phyloP scores from a whole-genome alignment of 768 basidiomycete genomes.

The Mycena olivaceomarginata region DNA sequence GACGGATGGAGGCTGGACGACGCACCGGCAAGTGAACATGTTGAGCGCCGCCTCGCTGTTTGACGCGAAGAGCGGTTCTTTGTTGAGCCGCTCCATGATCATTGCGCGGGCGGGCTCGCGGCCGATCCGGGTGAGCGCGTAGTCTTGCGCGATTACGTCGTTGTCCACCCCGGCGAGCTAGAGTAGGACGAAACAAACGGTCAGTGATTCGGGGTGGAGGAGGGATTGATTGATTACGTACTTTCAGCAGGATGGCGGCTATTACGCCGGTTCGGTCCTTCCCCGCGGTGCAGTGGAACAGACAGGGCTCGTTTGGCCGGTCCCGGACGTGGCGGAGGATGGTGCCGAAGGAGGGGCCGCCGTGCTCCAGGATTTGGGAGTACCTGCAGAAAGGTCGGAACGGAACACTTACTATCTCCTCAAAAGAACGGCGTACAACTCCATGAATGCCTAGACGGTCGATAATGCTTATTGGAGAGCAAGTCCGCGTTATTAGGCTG shows the following conservation, averaged over 20 bases:
- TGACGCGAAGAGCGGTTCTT: slow-evolving; percentile 84
- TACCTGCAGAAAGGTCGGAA: slow-evolving; percentile 58
- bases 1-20: slow-evolving; percentile 20
- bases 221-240: slow-evolving; percentile 48
- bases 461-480: background rate
- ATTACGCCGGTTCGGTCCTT: slow-evolving; percentile 90
- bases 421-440: slow-evolving; percentile 56
- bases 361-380: slow-evolving; percentile 87
- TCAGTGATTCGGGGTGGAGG: background rate
- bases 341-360: slow-evolving; percentile 78
- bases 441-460: slow-evolving; percentile 80
- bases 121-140: slow-evolving; percentile 85
- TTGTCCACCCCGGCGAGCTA: slow-evolving; percentile 86
- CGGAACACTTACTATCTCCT: no score
- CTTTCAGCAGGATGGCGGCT: slow-evolving; percentile 84
- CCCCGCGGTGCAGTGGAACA: slow-evolving; percentile 92
- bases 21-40: slow-evolving; percentile 88
- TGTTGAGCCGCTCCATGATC: slow-evolving; percentile 80
- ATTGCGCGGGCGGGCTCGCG: slow-evolving; percentile 86
- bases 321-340: slow-evolving; percentile 87
- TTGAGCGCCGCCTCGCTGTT: slow-evolving; percentile 87
- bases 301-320: slow-evolving; percentile 74
- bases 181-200: background rate
- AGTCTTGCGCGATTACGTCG: slow-evolving; percentile 80
- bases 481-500: background rate